phyloP scores from a whole-genome alignment of 345 rosid species.

The Aethionema arabicum region DNA sequence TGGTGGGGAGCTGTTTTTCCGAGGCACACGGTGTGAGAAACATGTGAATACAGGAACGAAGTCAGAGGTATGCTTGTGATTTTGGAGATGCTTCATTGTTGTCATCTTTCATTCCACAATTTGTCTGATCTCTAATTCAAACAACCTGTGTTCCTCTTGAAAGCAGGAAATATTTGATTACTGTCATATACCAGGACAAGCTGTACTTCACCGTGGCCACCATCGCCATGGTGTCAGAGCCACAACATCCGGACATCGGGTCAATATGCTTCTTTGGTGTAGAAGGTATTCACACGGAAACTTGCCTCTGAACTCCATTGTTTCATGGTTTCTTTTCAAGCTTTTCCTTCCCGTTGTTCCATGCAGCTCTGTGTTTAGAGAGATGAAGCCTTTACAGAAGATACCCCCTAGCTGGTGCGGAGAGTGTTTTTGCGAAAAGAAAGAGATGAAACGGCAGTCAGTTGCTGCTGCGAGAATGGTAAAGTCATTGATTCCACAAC shows the following conservation, averaged over 20 bases:
- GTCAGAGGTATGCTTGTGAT: constrained; percentile 59
- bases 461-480: constrained; percentile 70
- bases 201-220: constrained; percentile 92
- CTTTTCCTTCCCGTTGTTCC: constrained; percentile 17
- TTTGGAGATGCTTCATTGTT: constrained; percentile 19
- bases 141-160: not conserved
- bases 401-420: constrained; percentile 91
- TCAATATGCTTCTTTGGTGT: constrained; percentile 93
- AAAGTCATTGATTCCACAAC: constrained; percentile 24
- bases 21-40: constrained; percentile 87
- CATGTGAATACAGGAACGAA: constrained; percentile 82
- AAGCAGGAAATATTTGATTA: constrained; percentile 78
- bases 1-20: constrained; percentile 90
- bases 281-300: constrained; percentile 58
- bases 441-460: constrained; percentile 52
- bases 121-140: not conserved
- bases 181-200: constrained; percentile 71
- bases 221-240: constrained; percentile 99
- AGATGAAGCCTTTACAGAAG: constrained; percentile 78
- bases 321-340: constrained; percentile 17
- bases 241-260: constrained; percentile 76
- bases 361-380: constrained; percentile 77
- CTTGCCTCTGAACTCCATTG: constrained; percentile 8
- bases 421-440: constrained; percentile 73
- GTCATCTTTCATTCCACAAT: not conserved